Evolutionary conservation across 2,329 filamentous ascomycete genomes (phyloP).

Genomic region (Elsinoe necatrix): DNA sequence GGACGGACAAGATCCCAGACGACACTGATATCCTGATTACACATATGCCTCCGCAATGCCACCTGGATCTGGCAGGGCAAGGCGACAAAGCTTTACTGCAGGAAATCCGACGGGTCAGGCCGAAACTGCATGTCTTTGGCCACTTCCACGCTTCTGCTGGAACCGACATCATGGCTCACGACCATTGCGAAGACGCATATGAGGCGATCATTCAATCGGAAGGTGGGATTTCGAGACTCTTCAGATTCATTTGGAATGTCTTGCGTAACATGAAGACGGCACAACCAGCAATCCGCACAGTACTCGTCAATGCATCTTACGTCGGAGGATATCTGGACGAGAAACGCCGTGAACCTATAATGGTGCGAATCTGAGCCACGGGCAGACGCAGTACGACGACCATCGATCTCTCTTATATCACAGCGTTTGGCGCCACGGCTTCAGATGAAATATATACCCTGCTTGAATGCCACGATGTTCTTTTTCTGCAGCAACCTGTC

Average conservation of each 20-base stretch:
- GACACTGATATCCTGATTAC: constrained; percentile 34
- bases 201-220: constrained; percentile 48
- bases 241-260: constrained; percentile 18
- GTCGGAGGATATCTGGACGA: constrained; percentile 15
- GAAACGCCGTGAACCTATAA: not conserved
- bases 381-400: not conserved
- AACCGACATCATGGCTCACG: constrained; percentile 54
- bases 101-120: constrained; percentile 29
- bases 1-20: constrained; percentile 18
- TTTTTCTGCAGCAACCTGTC: not conserved
- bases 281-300: not conserved
- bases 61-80: constrained; percentile 31
- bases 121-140: constrained; percentile 33
- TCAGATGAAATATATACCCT: constrained; percentile 2
- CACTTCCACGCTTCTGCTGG: constrained; percentile 34
- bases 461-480: not conserved
- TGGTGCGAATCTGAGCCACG: not conserved
- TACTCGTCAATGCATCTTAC: constrained; percentile 17
- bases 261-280: not conserved
- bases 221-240: constrained; percentile 29
- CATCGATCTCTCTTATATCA: not conserved
- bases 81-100: constrained; percentile 28
- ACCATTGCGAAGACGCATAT: constrained; percentile 61
- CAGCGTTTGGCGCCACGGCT: not conserved
- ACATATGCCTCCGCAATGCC: constrained; percentile 32